Conservation (phyloP, 2,329 filamentous ascomycete genomes). For the Elsinoe arachidis region DNA sequence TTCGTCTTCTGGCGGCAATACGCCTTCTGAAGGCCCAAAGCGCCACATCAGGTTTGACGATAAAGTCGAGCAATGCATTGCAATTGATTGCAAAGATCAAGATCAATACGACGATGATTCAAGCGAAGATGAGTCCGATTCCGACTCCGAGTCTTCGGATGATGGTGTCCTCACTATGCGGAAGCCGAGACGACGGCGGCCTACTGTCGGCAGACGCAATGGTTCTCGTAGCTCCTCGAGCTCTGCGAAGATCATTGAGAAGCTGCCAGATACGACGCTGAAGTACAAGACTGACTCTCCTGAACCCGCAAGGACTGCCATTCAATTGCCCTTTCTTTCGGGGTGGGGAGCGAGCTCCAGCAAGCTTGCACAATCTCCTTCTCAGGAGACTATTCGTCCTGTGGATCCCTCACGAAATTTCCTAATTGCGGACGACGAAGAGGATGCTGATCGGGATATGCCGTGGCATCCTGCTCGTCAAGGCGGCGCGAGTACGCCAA, state of each 20-base stretch:
- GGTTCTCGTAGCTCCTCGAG: conserved; percentile 48
- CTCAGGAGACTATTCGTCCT: conserved; percentile 72
- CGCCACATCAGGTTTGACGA: conserved; percentile 96
- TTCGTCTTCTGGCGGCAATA: conserved; percentile 62
- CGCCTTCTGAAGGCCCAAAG: conserved; percentile 52
- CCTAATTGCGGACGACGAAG: conserved; percentile 39
- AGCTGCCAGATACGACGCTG: conserved; percentile 75
- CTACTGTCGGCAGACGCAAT: conserved; percentile 38
- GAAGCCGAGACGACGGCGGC: conserved; percentile 42
- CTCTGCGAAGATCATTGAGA: conserved; percentile 74
- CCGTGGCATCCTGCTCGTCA: conserved; percentile 37
- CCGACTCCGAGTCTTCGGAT: conserved; percentile 44
- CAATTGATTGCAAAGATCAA: conserved; percentile 75
- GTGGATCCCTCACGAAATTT: conserved; percentile 58
- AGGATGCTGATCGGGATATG: conserved; percentile 41
- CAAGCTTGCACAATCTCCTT: conserved; percentile 61
- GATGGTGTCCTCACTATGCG: conserved; percentile 80
- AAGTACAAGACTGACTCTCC: conserved; percentile 75
- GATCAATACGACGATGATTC: conserved; percentile 56
- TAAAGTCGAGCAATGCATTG: conserved; percentile 91
- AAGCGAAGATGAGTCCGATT: conserved; percentile 40
- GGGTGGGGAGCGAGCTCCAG: conserved; percentile 26
- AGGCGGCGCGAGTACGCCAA: conserved; percentile 38
- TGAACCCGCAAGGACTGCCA: conserved; percentile 40
- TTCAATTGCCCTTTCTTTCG: conserved; percentile 36